Evolutionary conservation across 805 yeast genomes (phyloP).

Genomic region (Metschnikowia borealis): DNA sequence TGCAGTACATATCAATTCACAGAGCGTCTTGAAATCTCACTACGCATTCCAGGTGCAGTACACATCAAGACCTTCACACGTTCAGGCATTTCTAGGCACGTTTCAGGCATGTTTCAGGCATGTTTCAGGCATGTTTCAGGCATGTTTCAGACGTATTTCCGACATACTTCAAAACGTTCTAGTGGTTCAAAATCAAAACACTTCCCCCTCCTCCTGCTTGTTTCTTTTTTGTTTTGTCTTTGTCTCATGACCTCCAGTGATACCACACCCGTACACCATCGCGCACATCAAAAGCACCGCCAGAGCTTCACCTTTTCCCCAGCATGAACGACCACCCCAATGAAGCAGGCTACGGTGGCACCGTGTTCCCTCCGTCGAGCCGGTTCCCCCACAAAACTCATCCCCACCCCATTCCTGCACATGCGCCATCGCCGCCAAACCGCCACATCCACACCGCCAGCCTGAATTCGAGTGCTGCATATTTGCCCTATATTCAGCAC

Average conservation of each 20-base stretch:
- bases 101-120: background rate
- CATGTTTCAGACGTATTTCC: background rate
- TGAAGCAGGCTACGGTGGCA: background rate
- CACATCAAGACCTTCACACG: too few relatives aligned
- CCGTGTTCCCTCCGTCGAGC: slow-evolving; percentile 6
- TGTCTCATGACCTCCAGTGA: background rate
- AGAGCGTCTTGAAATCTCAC: too few relatives aligned
- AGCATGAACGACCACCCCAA: background rate
- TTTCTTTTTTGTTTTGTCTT: background rate
- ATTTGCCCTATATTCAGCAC: slow-evolving; percentile 48
- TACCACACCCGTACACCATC: background rate
- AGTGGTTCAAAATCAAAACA: too few relatives aligned
- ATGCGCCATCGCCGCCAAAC: background rate
- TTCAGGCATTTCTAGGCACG: background rate
- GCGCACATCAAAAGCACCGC: background rate
- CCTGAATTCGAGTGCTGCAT: slow-evolving; percentile 24
- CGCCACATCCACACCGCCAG: slow-evolving; percentile 11
- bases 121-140: background rate
- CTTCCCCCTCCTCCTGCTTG: background rate
- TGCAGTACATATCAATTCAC: too few relatives aligned
- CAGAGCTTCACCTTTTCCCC: background rate
- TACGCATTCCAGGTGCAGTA: too few relatives aligned
- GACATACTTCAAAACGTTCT: background rate
- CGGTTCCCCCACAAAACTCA: slow-evolving; percentile 4
- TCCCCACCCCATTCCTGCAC: background rate